phyloP scores from a whole-genome alignment of 169 alveolate species.

The Theileria parva region DNA sequence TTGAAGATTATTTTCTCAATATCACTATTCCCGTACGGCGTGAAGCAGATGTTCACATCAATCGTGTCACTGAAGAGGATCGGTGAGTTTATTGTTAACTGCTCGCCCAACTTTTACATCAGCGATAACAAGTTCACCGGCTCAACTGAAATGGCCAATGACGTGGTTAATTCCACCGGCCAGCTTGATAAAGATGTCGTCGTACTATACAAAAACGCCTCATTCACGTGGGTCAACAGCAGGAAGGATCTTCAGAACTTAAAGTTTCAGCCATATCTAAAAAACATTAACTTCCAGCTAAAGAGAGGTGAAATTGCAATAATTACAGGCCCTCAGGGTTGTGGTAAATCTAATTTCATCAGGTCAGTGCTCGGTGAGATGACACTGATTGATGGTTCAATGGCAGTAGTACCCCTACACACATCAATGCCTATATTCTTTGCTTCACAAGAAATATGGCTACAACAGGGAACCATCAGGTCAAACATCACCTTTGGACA shows the following conservation, averaged over 20 bases:
- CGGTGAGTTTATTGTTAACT: constrained; percentile 12
- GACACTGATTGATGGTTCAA: constrained; percentile 50
- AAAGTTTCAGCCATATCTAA: background rate
- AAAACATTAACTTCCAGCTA: constrained; percentile 20
- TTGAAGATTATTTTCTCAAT: constrained; percentile 26
- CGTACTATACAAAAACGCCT: constrained; percentile 21
- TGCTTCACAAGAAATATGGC: constrained; percentile 62
- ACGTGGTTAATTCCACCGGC: background rate
- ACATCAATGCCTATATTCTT: constrained; percentile 58
- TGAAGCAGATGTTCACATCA: constrained; percentile 26
- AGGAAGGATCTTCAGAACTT: constrained; percentile 1
- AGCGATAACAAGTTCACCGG: constrained; percentile 19
- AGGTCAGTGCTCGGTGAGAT: constrained; percentile 53
- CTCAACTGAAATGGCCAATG: background rate
- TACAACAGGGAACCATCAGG: constrained; percentile 43
- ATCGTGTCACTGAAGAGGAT: constrained; percentile 33
- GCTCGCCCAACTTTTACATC: constrained; percentile 54
- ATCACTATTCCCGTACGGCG: constrained; percentile 30
- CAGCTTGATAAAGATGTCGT: constrained; percentile 19
- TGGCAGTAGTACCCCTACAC: constrained; percentile 59
- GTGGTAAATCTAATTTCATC: constrained; percentile 53
- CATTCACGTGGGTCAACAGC: constrained; percentile 31
- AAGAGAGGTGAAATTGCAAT: constrained; percentile 33
- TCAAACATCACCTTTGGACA: constrained; percentile 46
- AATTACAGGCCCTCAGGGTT: constrained; percentile 54